phyloP scores from a whole-genome alignment of 345 rosid species.

The Laguncularia racemosa region DNA sequence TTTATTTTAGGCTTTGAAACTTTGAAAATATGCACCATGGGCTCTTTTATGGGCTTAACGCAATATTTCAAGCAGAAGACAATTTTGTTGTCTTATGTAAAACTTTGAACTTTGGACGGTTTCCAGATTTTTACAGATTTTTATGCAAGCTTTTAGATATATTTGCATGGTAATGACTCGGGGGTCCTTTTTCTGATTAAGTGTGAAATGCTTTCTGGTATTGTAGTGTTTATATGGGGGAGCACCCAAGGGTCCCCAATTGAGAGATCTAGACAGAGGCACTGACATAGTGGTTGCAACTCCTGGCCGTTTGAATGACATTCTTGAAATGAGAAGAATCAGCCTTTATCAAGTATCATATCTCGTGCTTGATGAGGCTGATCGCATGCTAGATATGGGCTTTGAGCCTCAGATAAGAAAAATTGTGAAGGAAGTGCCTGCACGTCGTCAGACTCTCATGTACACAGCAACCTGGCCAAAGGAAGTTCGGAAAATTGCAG shows the following conservation, averaged over 20 bases:
- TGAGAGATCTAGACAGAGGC: constrained; percentile 89
- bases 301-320: constrained; percentile 96
- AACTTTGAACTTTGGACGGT: too few relatives aligned
- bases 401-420: constrained; percentile 97
- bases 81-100: too few relatives aligned
- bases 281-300: constrained; percentile 95
- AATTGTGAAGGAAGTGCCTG: constrained; percentile 89
- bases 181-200: constrained; percentile 3
- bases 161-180: background rate
- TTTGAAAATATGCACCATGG: too few relatives aligned
- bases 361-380: constrained; percentile 98
- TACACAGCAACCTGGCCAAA: constrained; percentile 98
- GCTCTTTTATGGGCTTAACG: too few relatives aligned
- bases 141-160: too few relatives aligned
- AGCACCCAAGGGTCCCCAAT: constrained; percentile 95
- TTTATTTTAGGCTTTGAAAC: too few relatives aligned
- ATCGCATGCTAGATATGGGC: constrained; percentile 99
- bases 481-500: constrained; percentile 96
- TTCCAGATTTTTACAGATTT: too few relatives aligned
- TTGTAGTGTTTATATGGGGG: constrained; percentile 93
- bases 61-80: too few relatives aligned
- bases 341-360: constrained; percentile 83
- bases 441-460: constrained; percentile 96
- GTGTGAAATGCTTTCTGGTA: constrained; percentile 7
- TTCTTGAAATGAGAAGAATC: constrained; percentile 90